A percentile compares a stretch with the other conserved stretches of the same genome.
Evolutionary conservation across 1,284 basidiomycete species (phyloP).

Genomic region (Ceratobasidium sp.): DNA sequence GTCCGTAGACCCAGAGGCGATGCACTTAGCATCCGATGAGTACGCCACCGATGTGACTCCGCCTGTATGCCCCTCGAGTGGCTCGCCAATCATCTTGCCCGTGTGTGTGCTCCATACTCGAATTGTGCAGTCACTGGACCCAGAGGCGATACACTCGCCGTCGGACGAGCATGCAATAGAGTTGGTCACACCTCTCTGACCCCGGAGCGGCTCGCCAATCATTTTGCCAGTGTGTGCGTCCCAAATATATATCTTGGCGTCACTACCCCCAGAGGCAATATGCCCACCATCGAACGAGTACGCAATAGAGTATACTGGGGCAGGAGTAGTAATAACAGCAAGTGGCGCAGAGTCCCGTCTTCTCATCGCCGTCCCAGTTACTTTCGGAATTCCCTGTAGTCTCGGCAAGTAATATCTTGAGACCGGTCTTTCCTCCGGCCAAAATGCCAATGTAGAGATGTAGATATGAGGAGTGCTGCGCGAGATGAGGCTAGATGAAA

Average conservation of each 20-base stretch:
- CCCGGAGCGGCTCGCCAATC: too few relatives aligned
- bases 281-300: not conserved
- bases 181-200: too few relatives aligned
- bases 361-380: not conserved
- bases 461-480: conserved; percentile 23
- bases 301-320: not conserved
- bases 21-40: too few relatives aligned
- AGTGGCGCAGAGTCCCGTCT: not conserved
- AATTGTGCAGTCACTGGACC: too few relatives aligned
- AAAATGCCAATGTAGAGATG: conserved; percentile 4
- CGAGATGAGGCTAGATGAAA: not conserved
- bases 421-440: conserved; percentile 3
- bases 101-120: too few relatives aligned
- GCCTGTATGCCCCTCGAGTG: too few relatives aligned
- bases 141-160: too few relatives aligned
- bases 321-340: not conserved
- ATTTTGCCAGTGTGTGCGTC: not conserved
- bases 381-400: not conserved
- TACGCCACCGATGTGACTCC: too few relatives aligned
- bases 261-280: not conserved
- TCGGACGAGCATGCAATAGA: too few relatives aligned
- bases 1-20: conserved; percentile 7
- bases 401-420: not conserved
- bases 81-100: too few relatives aligned
- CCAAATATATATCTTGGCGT: not conserved